phyloP scores from a whole-genome alignment of 2,329 filamentous ascomycete genomes.

The Boeremia exigua region DNA sequence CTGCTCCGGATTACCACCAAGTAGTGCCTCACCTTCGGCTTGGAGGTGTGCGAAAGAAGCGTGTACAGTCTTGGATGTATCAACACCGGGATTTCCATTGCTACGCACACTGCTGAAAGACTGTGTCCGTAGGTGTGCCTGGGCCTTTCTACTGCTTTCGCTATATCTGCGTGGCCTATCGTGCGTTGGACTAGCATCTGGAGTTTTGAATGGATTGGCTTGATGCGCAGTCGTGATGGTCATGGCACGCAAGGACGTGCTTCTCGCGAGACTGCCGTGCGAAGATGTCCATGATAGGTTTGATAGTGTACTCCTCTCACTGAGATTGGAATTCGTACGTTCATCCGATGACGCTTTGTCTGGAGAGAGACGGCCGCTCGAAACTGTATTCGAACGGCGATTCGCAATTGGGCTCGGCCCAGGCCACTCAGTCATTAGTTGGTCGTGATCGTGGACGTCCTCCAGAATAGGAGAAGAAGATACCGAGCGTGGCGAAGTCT shows the following conservation, averaged over 20 bases:
- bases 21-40: slow-evolving; percentile 59
- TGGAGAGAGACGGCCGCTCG: slow-evolving; percentile 52
- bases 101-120: slow-evolving; percentile 48
- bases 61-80: slow-evolving; percentile 59
- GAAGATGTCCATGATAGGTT: slow-evolving; percentile 52
- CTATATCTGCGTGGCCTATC: slow-evolving; percentile 22
- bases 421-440: slow-evolving; percentile 21
- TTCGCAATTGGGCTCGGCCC: slow-evolving; percentile 16
- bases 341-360: slow-evolving; percentile 55
- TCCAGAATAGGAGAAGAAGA: slow-evolving; percentile 31
- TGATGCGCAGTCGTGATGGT: slow-evolving; percentile 40
- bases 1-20: slow-evolving; percentile 52
- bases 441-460: slow-evolving; percentile 8
- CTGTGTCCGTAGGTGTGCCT: slow-evolving; percentile 31
- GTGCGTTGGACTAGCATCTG: slow-evolving; percentile 41
- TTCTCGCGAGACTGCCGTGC: slow-evolving; percentile 51
- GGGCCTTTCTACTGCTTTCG: slow-evolving; percentile 27
- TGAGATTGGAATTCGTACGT: slow-evolving; percentile 62
- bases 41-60: slow-evolving; percentile 58
- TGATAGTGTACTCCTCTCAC: slow-evolving; percentile 57
- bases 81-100: slow-evolving; percentile 49
- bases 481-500: slow-evolving; percentile 34
- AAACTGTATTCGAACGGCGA: slow-evolving; percentile 25
- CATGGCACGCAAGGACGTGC: slow-evolving; percentile 53
- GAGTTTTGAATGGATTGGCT: slow-evolving; percentile 42